Conservation (phyloP, 148 eudicot species). For the Rhododendron griersonianum region DNA sequence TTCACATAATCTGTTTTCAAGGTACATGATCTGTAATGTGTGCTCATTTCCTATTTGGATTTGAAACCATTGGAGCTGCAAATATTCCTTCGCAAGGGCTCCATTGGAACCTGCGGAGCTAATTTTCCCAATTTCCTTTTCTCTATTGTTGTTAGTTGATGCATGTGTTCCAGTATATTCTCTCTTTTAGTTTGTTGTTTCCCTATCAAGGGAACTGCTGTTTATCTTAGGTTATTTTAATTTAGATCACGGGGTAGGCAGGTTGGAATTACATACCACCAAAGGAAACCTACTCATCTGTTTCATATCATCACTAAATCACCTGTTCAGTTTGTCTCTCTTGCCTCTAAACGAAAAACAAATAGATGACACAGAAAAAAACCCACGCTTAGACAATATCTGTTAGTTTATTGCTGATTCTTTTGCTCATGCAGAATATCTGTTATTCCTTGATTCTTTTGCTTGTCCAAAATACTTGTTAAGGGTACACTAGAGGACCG, state of each 20-base stretch:
- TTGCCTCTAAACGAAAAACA: neutral
- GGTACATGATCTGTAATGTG: neutral
- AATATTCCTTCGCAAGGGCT: neutral
- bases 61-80: neutral
- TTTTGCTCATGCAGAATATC: too few species aligned
- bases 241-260: neutral
- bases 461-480: neutral
- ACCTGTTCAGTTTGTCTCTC: neutral
- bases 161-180: neutral
- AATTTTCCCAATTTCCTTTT: neutral
- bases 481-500: neutral
- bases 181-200: neutral
- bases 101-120: neutral
- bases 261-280: neutral
- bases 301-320: neutral
- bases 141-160: neutral
- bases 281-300: neutral
- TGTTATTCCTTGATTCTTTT: neutral
- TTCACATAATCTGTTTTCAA: neutral
- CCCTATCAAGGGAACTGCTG: neutral
- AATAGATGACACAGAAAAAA: neutral
- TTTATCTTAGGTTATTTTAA: neutral
- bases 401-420: neutral
- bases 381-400: neutral
- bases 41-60: neutral